Evolutionary conservation across 768 basidiomycete genomes (phyloP).

Genomic region (Amanita pallidorosea): DNA sequence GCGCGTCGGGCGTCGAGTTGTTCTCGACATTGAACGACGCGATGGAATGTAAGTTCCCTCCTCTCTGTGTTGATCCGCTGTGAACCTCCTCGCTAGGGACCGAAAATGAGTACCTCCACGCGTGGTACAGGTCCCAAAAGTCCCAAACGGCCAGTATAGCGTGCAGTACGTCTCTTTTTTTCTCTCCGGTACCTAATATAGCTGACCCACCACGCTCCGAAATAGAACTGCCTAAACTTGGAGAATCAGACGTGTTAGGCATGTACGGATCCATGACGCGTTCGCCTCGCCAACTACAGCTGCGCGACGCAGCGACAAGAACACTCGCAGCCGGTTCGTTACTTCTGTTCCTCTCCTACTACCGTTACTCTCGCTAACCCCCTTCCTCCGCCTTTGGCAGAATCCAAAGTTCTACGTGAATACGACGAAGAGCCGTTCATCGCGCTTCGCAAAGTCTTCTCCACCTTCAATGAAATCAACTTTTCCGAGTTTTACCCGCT

Average conservation of each 20-base stretch:
- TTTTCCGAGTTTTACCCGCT: constrained; percentile 49
- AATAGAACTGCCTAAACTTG: constrained; percentile 29
- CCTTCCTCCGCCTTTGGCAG: not conserved
- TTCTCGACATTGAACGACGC: constrained; percentile 82
- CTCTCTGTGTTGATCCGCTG: not conserved
- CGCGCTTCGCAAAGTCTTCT: constrained; percentile 72
- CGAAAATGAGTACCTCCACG: constrained; percentile 83
- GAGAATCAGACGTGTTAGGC: not conserved
- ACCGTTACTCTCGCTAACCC: not conserved
- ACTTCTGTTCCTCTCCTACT: not conserved
- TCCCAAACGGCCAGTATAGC: constrained; percentile 31
- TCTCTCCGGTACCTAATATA: not conserved
- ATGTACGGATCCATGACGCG: constrained; percentile 37
- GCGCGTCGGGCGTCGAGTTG: constrained; percentile 68
- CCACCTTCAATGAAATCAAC: constrained; percentile 53
- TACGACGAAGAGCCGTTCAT: constrained; percentile 51
- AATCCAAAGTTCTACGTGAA: constrained; percentile 8
- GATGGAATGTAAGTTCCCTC: constrained; percentile 63
- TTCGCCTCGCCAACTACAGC: constrained; percentile 58
- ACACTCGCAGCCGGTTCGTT: constrained; percentile 52
- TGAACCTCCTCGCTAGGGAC: constrained; percentile 44
- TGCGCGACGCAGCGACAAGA: constrained; percentile 62
- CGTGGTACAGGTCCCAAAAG: constrained; percentile 66
- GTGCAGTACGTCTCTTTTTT: constrained; percentile 25
- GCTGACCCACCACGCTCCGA: constrained; percentile 34